Evolutionary conservation across 2,329 filamentous ascomycete genomes (phyloP).

Genomic region (Akanthomyces dipterigenus): DNA sequence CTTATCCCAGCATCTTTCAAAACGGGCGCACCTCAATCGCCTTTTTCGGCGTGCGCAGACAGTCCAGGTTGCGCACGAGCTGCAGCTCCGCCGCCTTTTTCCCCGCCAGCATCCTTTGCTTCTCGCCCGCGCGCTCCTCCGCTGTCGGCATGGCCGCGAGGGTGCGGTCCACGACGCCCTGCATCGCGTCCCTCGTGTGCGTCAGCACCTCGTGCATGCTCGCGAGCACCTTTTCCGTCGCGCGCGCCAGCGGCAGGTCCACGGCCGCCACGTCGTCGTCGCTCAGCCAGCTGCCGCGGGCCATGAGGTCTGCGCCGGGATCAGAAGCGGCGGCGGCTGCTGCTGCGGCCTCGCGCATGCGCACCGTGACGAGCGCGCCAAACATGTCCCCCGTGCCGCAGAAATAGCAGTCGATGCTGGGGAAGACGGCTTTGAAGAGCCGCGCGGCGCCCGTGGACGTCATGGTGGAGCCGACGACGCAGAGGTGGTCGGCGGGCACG

Average conservation of each 20-base stretch:
- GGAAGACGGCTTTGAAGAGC: slow-evolving; percentile 84
- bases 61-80: slow-evolving; percentile 67
- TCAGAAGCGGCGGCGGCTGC: too few relatives aligned
- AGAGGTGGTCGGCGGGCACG: slow-evolving; percentile 47
- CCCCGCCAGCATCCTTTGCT: slow-evolving; percentile 53
- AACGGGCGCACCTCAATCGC: slow-evolving; percentile 50
- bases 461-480: slow-evolving; percentile 72
- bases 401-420: slow-evolving; percentile 87
- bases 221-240: slow-evolving; percentile 78
- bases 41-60: slow-evolving; percentile 59
- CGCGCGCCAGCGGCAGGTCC: slow-evolving; percentile 75
- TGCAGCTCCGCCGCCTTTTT: slow-evolving; percentile 86
- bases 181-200: slow-evolving; percentile 60
- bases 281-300: slow-evolving; percentile 64
- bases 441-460: slow-evolving; percentile 58
- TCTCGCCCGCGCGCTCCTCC: slow-evolving; percentile 44
- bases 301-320: slow-evolving; percentile 38
- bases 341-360: slow-evolving; percentile 74
- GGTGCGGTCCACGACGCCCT: slow-evolving; percentile 39
- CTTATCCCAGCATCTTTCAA: too few relatives aligned
- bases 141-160: slow-evolving; percentile 34
- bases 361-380: slow-evolving; percentile 79
- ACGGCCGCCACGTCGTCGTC: slow-evolving; percentile 61
- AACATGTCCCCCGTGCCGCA: slow-evolving; percentile 98
- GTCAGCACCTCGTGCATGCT: slow-evolving; percentile 85